Base-by-base conservation (phyloP, 345 rosid genomes). In the Hibiscus mutabilis region DNA sequence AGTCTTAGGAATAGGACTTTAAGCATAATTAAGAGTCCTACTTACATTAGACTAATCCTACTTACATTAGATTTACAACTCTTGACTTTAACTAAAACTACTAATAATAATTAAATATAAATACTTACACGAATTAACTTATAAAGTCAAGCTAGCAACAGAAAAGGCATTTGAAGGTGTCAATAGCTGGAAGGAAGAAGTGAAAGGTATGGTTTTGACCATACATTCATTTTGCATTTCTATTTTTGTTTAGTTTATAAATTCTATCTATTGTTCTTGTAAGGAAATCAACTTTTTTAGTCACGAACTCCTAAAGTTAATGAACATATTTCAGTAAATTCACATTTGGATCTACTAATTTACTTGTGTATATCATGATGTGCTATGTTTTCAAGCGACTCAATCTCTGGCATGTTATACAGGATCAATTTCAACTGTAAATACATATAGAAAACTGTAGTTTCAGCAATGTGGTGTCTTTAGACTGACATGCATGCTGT, bases 181-280 rank as follows among this genome's bases (percentile, higher is more conserved):
- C 59, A 79, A 78, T 61, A 76, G 64, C 19, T 90, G 82, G 95
- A 90, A 92, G 82, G 89, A 84, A 68, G 97, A 87, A 82, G 80
- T 86, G 69, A 81, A 71, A 66, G 99, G 97, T 94, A 88, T 76
- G 52, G 69, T 81, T 63, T 65, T 25, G 49, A 8, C 46, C 57
- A 37, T 13, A 16, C 13, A 66, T 24, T 57, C 55, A 46, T 7
- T 63, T 1, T 22, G 33, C 42, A 67, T 8, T 37, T 67, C 10
- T 35, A n/a, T 14, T 62, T 66, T 66, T 37, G 44, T 14, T 5
- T 25, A 10, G 33, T 14, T 27, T 14, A 24, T 14, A 65, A 22
- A 33, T 51, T 60, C 49, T 35, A 21, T 42, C 33, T 21, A 42
- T 64, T 21, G 13, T 64, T 64, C 68, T 42, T 40, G 4, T 40